Evolutionary conservation across 2,329 filamentous ascomycete species (phyloP).

Genomic region (Colletotrichum costaricense): DNA sequence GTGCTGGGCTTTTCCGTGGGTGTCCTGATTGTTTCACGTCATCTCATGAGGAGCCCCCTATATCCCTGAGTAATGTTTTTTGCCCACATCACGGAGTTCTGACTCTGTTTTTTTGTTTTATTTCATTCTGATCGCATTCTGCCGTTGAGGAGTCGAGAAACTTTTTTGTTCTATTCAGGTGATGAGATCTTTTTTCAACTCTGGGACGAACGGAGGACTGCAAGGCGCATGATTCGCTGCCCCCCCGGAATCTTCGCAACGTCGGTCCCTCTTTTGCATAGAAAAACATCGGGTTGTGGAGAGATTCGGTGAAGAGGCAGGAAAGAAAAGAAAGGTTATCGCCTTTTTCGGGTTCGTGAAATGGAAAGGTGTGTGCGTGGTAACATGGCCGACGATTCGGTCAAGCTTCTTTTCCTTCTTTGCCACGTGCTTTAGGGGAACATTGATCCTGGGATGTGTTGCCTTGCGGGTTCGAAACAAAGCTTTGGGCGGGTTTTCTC

Average conservation of each 20-base stretch:
- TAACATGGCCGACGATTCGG: not conserved
- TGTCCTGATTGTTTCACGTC: slow-evolving; percentile 8
- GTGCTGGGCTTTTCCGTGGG: not conserved
- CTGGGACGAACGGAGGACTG: not conserved
- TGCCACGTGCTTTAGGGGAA: not conserved
- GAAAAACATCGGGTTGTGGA: not conserved
- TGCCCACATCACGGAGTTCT: not conserved
- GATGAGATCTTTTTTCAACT: not conserved
- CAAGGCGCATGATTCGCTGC: not conserved
- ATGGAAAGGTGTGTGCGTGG: not conserved
- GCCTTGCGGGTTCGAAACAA: not conserved
- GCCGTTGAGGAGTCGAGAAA: not conserved
- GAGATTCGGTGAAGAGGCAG: not conserved
- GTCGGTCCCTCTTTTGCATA: not conserved
- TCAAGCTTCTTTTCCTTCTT: not conserved
- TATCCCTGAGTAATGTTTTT: not conserved
- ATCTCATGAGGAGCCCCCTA: not conserved
- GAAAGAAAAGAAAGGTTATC: not conserved
- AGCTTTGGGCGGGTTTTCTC: not conserved
- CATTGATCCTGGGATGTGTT: not conserved
- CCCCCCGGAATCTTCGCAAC: not conserved
- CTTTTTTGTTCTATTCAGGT: no score
- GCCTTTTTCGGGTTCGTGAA: not conserved
- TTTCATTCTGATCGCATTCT: not conserved
- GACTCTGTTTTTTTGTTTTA: not conserved